Evolutionary conservation across 2,329 filamentous ascomycete species (phyloP), one percentile per base, ranked within the genome.

Genomic region (Colletotrichum sp.): DNA sequence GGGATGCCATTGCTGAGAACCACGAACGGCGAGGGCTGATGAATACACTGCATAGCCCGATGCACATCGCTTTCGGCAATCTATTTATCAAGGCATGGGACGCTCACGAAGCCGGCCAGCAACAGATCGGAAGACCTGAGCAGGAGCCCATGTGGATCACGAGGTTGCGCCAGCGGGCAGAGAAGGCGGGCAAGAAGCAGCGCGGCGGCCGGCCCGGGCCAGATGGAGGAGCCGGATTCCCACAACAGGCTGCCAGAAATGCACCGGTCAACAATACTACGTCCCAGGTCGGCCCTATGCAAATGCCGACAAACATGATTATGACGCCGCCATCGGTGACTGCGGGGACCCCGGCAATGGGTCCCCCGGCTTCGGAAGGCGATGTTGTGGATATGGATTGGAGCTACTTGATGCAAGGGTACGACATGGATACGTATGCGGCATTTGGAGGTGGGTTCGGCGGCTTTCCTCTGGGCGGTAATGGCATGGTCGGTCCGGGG

Each of bases 21-120:
- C 88, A 91, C 79, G 87, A 90, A 7, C 85, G 87, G 32, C 85
- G 91, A 57, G 87, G 88, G 3, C 82, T 91, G 67, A 84, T 86
- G 39, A 86, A 86, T 59, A 87, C 89, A 73, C 83, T 89, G 64
- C 87, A 88, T 66, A 92, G 86, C 59, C 91, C 91, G 8, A 86
- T 92, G 83, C 90, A 92, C 78, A 83, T 89, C 34, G 89, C 89
- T 1, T 92, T 94, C 76, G 89, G 89, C 2, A 85, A 86, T 24
- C 86, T 90, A 21, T 90, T 94, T 55, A 83, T 93, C 73, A 92
- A 92, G 79, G 91, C 92, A 0, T 94, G 92, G 92, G 88, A 90
- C 59, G 90, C 89, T 4, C 88, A 89, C 71, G 89, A 89, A 78
- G 84, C 86, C 3, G 88, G 88, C 14, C 86, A 89, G 77, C 77